phyloP scores from a whole-genome alignment of 1,139 yeast genomes.

The Kazachstania sp. region DNA sequence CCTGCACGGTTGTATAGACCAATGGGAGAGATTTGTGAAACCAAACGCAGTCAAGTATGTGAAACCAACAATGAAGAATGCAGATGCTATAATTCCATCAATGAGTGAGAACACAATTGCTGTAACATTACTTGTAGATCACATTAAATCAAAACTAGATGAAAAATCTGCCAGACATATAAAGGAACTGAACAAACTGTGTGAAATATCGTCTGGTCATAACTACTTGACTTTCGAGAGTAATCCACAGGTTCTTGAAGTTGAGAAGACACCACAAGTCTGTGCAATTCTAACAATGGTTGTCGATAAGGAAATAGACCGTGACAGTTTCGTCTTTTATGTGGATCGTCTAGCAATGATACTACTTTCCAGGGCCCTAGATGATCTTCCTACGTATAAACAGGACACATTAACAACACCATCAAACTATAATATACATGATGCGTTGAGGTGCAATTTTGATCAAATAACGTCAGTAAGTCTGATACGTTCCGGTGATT shows the following conservation, averaged over 20 bases:
- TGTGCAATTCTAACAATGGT: slow-evolving; percentile 65
- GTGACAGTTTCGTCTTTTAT: slow-evolving; percentile 77
- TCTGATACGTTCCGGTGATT: slow-evolving; percentile 85
- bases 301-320: slow-evolving; percentile 43
- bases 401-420: slow-evolving; percentile 39
- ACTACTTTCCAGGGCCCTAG: slow-evolving; percentile 60
- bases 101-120: slow-evolving; percentile 81
- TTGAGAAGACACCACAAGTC: slow-evolving; percentile 61
- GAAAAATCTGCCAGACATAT: slow-evolving; percentile 61
- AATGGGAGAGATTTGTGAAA: slow-evolving; percentile 86
- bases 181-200: slow-evolving; percentile 32
- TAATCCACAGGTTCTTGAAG: slow-evolving; percentile 23
- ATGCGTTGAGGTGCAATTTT: slow-evolving; percentile 34
- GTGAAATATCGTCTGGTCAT: slow-evolving; percentile 15
- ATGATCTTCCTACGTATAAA: slow-evolving; percentile 32
- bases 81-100: slow-evolving; percentile 82
- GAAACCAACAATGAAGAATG: slow-evolving; percentile 67
- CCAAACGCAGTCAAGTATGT: slow-evolving; percentile 80
- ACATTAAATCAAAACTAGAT: slow-evolving; percentile 64
- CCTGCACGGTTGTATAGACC: slow-evolving; percentile 67
- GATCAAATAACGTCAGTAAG: slow-evolving; percentile 62
- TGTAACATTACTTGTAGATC: slow-evolving; percentile 67
- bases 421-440: slow-evolving; percentile 32
- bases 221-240: slow-evolving; percentile 8
- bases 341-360: slow-evolving; percentile 72